phyloP scores from a whole-genome alignment of 768 basidiomycete genomes.

The Clathrus columnatus region DNA sequence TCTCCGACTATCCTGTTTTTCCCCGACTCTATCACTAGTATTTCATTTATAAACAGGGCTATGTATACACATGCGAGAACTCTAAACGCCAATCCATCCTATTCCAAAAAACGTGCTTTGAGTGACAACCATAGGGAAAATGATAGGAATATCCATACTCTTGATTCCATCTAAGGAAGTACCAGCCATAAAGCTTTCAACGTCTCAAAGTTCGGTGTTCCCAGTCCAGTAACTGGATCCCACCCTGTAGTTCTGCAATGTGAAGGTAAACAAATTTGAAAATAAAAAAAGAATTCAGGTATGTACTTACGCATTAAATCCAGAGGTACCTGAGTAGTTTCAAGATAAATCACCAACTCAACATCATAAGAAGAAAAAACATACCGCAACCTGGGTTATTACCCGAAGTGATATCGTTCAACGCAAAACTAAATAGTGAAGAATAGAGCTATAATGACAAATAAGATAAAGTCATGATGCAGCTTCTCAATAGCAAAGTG shows the following conservation, averaged over 20 bases:
- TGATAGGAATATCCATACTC: no score
- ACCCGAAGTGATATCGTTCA: constrained; percentile 21
- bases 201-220: constrained; percentile 35
- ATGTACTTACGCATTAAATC: constrained; percentile 5
- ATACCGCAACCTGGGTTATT: constrained; percentile 34
- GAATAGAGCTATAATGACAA: constrained; percentile 15
- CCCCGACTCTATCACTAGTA: no score
- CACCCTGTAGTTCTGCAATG: background rate
- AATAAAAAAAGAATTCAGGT: background rate
- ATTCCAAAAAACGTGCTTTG: no score
- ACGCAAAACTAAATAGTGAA: constrained; percentile 13
- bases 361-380: background rate
- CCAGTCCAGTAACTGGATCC: constrained; percentile 35
- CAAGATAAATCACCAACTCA: background rate
- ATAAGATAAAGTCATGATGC: background rate
- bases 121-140: no score
- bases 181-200: constrained; percentile 19
- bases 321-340: background rate
- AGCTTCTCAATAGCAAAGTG: background rate
- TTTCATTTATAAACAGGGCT: no score
- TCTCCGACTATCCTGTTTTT: no score
- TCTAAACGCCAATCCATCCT: no score
- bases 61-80: no score
- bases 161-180: no score
- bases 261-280: background rate